Base-by-base conservation (phyloP, 441 rosid species). In the Gossypium gossypioides region DNA sequence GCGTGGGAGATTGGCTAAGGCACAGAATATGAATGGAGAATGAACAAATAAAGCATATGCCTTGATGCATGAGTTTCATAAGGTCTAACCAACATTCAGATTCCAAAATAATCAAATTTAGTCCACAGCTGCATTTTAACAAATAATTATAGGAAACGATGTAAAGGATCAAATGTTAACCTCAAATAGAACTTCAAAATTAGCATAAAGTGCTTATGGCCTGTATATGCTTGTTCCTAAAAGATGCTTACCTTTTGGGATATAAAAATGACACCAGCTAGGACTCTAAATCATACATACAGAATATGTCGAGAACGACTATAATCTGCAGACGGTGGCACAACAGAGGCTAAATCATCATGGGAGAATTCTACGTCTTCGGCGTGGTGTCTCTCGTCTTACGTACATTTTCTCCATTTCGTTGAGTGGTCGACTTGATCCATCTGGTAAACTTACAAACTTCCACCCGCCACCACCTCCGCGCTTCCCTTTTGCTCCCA, bases 381-480 rank as follows among this genome's bases (percentile, higher is more conserved):
- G 88, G 22, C 88, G 89, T 0, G 93, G 97, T 8, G 94, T 89
- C 82, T 93, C 98, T 4, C 97, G 86, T 76, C 73, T 86, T 52
- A 88, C 89, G 7, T 89, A 89, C 88, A 93, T 82, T 79, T 93
- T 91, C 86, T 89, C 96, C 61, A 68, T 77, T 59, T 91, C 92
- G 57, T 89, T 83, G 25, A 93, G 86, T 0, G 93, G 86, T 32
- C 93, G 83, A 75, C 91, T 91, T 29, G 97, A 91, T 66, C 94
- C 97, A 76, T 93, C 93, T 0, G 96, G 94, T 74, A 89, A 81
- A 84, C 97, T 91, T 27, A 91, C 80, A 74, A 88, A 93, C 81
- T 88, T 91, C 98, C 97, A 91, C 34, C 98, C 96, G 2, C 97
- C 96, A 19, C 96, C 94, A 0, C 80, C 82, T 78, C 98, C 97